Evolutionary conservation across 306 rosid species (phyloP).

Genomic region (Cucurbita maxima): DNA sequence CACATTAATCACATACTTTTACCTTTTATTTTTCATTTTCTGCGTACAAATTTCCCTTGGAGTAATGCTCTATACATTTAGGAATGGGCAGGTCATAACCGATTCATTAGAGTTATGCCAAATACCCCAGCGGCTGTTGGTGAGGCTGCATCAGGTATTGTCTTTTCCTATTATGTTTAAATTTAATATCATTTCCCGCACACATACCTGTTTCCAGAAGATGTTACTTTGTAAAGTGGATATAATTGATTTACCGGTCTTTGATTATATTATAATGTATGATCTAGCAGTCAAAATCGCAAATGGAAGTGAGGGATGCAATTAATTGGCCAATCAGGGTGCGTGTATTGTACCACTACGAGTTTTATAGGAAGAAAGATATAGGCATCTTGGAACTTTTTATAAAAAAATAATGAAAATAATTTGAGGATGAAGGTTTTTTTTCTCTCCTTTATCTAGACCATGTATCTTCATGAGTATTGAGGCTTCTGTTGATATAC

Average conservation of each 20-base stretch:
- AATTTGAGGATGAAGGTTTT: not conserved
- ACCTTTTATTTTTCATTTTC: not conserved
- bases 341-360: not conserved
- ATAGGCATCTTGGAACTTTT: not conserved
- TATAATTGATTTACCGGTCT: not conserved
- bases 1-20: not conserved
- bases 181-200: not conserved
- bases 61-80: constrained; percentile 10
- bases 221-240: not conserved
- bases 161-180: not conserved
- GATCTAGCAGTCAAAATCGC: not conserved
- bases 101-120: constrained; percentile 75
- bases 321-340: not conserved
- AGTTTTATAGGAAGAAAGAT: not conserved
- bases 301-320: not conserved
- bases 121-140: constrained; percentile 69
- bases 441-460: not conserved
- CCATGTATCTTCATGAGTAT: not conserved
- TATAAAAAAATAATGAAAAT: not conserved
- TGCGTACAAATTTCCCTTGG: not conserved
- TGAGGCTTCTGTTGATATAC: not conserved
- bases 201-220: not conserved
- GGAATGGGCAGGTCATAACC: constrained; percentile 71
- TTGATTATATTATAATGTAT: not conserved
- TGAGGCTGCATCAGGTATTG: constrained; percentile 67